A percentile compares a stretch with the other conserved stretches of the same genome.
These are phyloP conservation scores for Climacium dendroides DNA, from an alignment of 225 moss, liverwort and hornwort species.

Conservation along the genomic window DNA sequence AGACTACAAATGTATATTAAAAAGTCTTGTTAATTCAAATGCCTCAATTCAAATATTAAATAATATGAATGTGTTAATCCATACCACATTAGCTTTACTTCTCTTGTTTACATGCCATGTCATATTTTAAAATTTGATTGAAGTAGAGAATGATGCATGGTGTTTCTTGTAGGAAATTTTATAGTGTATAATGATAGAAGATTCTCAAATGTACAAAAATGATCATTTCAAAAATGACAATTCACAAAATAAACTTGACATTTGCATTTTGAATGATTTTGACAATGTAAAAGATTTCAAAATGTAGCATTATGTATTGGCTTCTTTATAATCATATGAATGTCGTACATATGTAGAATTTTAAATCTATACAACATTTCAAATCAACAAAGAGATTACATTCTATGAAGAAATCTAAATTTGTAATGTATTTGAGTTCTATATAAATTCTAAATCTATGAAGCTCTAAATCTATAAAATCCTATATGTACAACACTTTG, in stretches of 20 bases:
- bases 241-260: neutral
- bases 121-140: neutral
- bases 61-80: neutral
- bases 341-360: neutral
- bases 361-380: no score
- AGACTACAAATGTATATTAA: neutral
- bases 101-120: no score
- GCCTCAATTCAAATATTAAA: rapidly evolving
- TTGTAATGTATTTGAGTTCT: neutral
- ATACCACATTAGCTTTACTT: neutral
- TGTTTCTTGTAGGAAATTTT: no score
- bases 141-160: neutral
- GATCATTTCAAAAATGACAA: neutral
- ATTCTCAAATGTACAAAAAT: neutral
- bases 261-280: neutral
- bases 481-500: neutral
- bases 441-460: neutral
- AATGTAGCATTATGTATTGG: neutral
- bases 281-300: neutral
- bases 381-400: neutral
- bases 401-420: neutral
- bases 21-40: neutral
- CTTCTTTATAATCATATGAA: neutral
- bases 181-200: neutral
- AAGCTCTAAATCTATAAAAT: neutral